These are phyloP conservation scores for Pythium oligandrum DNA, from an alignment of 352 stramenopile genomes.

Conservation along the genomic window DNA sequence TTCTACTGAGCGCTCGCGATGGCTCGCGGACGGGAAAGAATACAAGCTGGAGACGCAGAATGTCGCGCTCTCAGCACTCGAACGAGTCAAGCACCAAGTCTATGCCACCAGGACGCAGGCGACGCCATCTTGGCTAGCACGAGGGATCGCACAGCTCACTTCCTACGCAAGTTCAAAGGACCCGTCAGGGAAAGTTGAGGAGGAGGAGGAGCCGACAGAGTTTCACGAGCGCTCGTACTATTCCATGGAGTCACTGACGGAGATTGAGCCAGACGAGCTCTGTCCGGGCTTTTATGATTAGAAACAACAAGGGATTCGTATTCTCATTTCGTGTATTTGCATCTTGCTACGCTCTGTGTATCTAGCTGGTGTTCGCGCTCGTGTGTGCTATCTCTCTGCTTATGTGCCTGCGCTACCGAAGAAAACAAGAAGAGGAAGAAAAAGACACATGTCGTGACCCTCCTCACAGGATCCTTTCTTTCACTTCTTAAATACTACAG, in stretches of 20 bases:
- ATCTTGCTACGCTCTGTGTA: too few species aligned
- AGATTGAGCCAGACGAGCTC: conserved; percentile 43
- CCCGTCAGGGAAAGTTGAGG: not conserved
- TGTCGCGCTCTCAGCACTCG: conserved; percentile 35
- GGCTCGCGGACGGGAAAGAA: conserved; percentile 46
- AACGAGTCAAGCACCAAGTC: conserved; percentile 41
- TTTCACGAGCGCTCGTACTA: conserved; percentile 59
- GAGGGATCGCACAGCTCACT: conserved; percentile 33
- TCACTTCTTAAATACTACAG: conserved; percentile 21
- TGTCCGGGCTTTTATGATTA: conserved; percentile 47
- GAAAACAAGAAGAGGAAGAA: too few species aligned
- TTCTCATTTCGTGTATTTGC: too few species aligned
- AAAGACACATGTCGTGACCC: too few species aligned
- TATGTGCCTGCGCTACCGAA: too few species aligned
- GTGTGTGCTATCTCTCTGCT: too few species aligned
- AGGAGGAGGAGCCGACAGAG: conserved; percentile 30
- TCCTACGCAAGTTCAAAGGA: conserved; percentile 14
- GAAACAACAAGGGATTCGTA: too few species aligned
- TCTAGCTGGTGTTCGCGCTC: too few species aligned
- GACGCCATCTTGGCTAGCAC: conserved; percentile 30
- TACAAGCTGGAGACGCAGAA: conserved; percentile 54
- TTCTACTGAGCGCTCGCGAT: conserved; percentile 25
- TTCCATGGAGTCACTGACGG: conserved; percentile 49
- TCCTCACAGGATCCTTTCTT: conserved; percentile 5
- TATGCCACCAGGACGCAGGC: conserved; percentile 5